These are phyloP conservation scores for Ballota nigra DNA, from an alignment of 257 asterid genomes.

Conservation along the genomic window DNA sequence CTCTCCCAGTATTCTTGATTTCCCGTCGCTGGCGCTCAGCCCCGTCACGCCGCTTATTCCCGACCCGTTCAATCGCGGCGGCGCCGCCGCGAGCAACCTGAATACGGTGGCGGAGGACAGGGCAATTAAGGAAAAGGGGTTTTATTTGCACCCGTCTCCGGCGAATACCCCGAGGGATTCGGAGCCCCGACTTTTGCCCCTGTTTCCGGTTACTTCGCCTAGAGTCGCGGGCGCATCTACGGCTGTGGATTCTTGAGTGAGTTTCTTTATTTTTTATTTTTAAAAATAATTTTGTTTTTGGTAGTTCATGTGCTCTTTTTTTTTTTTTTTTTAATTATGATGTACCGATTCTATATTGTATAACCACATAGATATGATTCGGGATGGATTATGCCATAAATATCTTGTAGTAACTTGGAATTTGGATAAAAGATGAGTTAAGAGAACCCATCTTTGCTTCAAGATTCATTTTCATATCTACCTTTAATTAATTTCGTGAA, in stretches of 20 bases:
- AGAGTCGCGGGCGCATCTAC: conserved; percentile 52
- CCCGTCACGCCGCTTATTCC: conserved; percentile 90
- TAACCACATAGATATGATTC: conserved; percentile 46
- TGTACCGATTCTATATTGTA: conserved; percentile 42
- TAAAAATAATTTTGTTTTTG: not conserved
- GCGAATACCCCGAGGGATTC: conserved; percentile 76
- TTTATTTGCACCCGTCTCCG: conserved; percentile 84
- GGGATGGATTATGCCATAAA: conserved; percentile 34
- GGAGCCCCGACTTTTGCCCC: conserved; percentile 81
- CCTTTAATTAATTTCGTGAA: not conserved
- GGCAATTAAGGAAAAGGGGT: conserved; percentile 75
- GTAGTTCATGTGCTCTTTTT: conserved; percentile 23
- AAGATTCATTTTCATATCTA: not conserved
- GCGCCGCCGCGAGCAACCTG: conserved; percentile 22
- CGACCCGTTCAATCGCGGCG: conserved; percentile 74
- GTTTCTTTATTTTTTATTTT: conserved; percentile 9
- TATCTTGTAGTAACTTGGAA: conserved; percentile 29
- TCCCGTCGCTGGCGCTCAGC: conserved; percentile 78
- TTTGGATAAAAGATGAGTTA: conserved; percentile 28
- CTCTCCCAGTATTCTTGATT: conserved; percentile 86
- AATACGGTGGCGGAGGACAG: conserved; percentile 67
- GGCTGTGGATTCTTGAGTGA: conserved; percentile 47
- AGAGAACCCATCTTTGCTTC: conserved; percentile 25
- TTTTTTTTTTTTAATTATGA: conserved; percentile 25
- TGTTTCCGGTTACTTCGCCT: conserved; percentile 86